Conservation (phyloP, 768 basidiomycete genomes). For the Leccinum variicolor region DNA sequence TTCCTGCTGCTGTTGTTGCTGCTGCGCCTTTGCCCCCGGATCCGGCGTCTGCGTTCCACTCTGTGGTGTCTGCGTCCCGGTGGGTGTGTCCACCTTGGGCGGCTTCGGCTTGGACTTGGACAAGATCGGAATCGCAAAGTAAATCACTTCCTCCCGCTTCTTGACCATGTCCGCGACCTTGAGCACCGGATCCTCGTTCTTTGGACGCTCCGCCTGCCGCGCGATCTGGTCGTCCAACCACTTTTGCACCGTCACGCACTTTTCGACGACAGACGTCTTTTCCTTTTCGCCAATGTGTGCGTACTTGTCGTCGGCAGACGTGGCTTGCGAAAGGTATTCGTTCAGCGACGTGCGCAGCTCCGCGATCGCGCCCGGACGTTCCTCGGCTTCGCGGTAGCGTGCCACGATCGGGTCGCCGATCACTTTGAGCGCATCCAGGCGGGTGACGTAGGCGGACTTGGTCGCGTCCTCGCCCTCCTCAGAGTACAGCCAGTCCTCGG, state of each 20-base stretch:
- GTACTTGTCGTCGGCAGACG: slow-evolving; percentile 80
- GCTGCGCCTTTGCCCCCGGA: slow-evolving; percentile 36
- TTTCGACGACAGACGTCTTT: slow-evolving; percentile 83
- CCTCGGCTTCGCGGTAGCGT: slow-evolving; percentile 82
- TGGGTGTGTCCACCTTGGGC: slow-evolving; percentile 47
- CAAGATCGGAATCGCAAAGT: slow-evolving; percentile 86
- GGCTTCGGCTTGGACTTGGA: slow-evolving; percentile 92
- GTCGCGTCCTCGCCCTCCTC: slow-evolving; percentile 95
- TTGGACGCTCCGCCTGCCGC: slow-evolving; percentile 82
- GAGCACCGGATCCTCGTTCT: slow-evolving; percentile 85
- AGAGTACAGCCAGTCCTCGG: slow-evolving; percentile 96
- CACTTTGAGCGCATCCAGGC: slow-evolving; percentile 78
- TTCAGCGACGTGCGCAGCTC: slow-evolving; percentile 87
- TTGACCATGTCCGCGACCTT: slow-evolving; percentile 80
- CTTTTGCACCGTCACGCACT: slow-evolving; percentile 84
- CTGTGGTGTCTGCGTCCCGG: slow-evolving; percentile 71
- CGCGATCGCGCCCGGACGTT: slow-evolving; percentile 67
- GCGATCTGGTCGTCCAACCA: slow-evolving; percentile 94
- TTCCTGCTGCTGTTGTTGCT: slow-evolving; percentile 22
- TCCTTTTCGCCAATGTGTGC: slow-evolving; percentile 89
- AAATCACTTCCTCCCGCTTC: slow-evolving; percentile 90
- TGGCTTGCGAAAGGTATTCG: slow-evolving; percentile 79
- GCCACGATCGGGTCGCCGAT: slow-evolving; percentile 81
- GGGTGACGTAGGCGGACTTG: slow-evolving; percentile 90
- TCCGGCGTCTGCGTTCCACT: slow-evolving; percentile 56